A percentile compares a stretch with the other conserved stretches of the same genome.
phyloP scores from a whole-genome alignment of 495 filamentous ascomycete genomes.

The Pseudevernia furfuracea region DNA sequence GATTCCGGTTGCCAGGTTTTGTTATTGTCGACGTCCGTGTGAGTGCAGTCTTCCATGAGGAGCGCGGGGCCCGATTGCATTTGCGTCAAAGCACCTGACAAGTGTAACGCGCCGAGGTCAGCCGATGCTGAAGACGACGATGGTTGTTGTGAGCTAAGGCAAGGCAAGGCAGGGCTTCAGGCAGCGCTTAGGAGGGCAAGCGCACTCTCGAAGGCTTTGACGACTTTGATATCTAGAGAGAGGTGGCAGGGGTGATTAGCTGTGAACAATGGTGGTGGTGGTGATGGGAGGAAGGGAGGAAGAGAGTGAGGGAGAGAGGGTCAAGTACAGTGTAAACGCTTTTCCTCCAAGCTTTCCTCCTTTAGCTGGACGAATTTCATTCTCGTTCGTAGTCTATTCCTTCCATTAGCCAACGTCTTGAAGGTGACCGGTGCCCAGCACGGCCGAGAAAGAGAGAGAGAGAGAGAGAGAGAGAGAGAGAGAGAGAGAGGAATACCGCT shows the following conservation, averaged over 20 bases:
- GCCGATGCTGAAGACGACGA: neutral
- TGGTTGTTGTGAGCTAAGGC: no score
- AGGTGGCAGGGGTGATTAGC: neutral
- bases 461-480: neutral
- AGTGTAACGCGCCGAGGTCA: neutral
- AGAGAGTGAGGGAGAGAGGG: neutral
- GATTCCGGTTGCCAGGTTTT: no score
- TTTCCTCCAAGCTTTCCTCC: slow-evolving; percentile 59
- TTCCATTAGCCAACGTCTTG: slow-evolving; percentile 10
- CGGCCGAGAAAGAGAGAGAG: neutral
- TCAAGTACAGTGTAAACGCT: slow-evolving; percentile 64
- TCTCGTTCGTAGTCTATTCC: slow-evolving; percentile 61
- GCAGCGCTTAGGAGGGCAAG: slow-evolving; percentile 51
- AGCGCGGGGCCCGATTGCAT: neutral
- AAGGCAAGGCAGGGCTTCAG: no score
- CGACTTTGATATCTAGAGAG: slow-evolving; percentile 56
- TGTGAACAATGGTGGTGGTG: neutral
- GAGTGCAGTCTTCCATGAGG: no score
- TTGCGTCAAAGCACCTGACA: neutral
- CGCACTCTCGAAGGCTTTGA: slow-evolving; percentile 73
- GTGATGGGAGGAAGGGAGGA: neutral
- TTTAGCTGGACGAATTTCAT: slow-evolving; percentile 63
- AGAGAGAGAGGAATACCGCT: slow-evolving; percentile 42
- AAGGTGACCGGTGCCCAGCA: neutral
- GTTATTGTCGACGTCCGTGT: no score